These are phyloP conservation scores for Grifola frondosa DNA, from an alignment of 1,284 basidiomycete species.

Conservation along the genomic window DNA sequence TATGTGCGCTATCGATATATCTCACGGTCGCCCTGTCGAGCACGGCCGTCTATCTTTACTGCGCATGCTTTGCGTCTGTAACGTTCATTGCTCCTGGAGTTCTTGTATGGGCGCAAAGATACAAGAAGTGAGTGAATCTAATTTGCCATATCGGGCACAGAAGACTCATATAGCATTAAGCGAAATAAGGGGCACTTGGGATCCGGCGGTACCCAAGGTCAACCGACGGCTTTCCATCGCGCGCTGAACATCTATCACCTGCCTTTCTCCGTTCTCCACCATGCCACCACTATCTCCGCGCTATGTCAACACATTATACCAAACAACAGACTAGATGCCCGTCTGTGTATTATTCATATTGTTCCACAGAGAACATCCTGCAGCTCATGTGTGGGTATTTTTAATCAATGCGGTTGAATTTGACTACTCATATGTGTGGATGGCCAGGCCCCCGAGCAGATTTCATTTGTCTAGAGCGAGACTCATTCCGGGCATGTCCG, in stretches of 20 bases:
- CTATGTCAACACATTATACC: too few species aligned
- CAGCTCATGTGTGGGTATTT: too few species aligned
- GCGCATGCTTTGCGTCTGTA: constrained; percentile 50
- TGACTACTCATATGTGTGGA: too few species aligned
- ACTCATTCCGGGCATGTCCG: too few species aligned
- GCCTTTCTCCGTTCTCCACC: too few species aligned
- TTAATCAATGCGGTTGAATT: too few species aligned
- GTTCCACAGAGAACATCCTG: too few species aligned
- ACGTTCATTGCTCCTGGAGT: constrained; percentile 71
- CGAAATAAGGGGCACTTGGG: constrained; percentile 63
- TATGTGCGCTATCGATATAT: constrained; percentile 48
- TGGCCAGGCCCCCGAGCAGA: too few species aligned
- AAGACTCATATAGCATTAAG: constrained; percentile 19
- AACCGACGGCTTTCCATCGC: constrained; percentile 37
- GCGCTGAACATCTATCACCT: constrained; percentile 10
- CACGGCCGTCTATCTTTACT: constrained; percentile 51
- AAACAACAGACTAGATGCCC: too few species aligned
- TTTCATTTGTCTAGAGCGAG: too few species aligned
- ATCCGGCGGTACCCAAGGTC: constrained; percentile 61
- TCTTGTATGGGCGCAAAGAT: constrained; percentile 79
- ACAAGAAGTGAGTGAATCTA: constrained; percentile 67
- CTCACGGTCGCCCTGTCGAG: constrained; percentile 55
- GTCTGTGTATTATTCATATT: too few species aligned
- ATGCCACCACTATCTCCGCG: too few species aligned
- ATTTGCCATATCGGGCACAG: not conserved